A percentile compares a stretch with the other conserved stretches of the same genome.
These are phyloP conservation scores for Sutorius australiensis DNA, from an alignment of 768 basidiomycete species.

Conservation along the genomic window DNA sequence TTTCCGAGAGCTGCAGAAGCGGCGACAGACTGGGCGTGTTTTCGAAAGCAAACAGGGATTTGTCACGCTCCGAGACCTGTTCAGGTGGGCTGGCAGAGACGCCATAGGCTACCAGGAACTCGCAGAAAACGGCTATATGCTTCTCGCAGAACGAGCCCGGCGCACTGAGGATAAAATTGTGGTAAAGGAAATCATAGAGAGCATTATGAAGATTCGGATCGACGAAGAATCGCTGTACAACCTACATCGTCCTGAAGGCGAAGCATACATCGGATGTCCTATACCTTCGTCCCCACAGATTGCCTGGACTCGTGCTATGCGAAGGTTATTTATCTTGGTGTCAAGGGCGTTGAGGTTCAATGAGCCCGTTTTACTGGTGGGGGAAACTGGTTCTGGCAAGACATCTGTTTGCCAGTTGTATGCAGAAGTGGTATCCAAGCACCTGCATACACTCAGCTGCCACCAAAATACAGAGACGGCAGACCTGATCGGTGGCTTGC, in stretches of 20 bases:
- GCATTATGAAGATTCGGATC: slow-evolving; percentile 81
- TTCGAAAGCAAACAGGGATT: slow-evolving; percentile 98
- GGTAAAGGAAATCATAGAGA: slow-evolving; percentile 92
- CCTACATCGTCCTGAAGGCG: slow-evolving; percentile 43
- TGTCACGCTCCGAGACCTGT: slow-evolving; percentile 93
- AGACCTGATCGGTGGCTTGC: slow-evolving; percentile 89
- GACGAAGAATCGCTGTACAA: slow-evolving; percentile 70
- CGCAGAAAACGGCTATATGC: slow-evolving; percentile 96
- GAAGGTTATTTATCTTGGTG: slow-evolving; percentile 79
- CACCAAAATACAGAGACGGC: slow-evolving; percentile 99
- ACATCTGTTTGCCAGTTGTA: slow-evolving; percentile 94
- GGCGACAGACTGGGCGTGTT: slow-evolving; percentile 84
- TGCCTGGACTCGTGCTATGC: slow-evolving; percentile 94
- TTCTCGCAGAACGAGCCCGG: slow-evolving; percentile 87
- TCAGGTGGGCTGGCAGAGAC: slow-evolving; percentile 93
- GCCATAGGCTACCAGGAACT: slow-evolving; percentile 88
- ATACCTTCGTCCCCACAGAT: slow-evolving; percentile 43
- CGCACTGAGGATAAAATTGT: slow-evolving; percentile 79
- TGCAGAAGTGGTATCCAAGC: slow-evolving; percentile 59
- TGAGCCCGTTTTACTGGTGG: slow-evolving; percentile 93
- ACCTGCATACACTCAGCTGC: slow-evolving; percentile 78
- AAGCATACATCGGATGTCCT: slow-evolving; percentile 55
- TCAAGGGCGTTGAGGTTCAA: slow-evolving; percentile 83
- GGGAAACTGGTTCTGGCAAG: slow-evolving; percentile 96
- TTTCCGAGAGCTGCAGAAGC: slow-evolving; percentile 89